These are phyloP conservation scores for Apiospora arundinis DNA, from an alignment of 2,329 filamentous ascomycete species.

Conservation along the genomic window DNA sequence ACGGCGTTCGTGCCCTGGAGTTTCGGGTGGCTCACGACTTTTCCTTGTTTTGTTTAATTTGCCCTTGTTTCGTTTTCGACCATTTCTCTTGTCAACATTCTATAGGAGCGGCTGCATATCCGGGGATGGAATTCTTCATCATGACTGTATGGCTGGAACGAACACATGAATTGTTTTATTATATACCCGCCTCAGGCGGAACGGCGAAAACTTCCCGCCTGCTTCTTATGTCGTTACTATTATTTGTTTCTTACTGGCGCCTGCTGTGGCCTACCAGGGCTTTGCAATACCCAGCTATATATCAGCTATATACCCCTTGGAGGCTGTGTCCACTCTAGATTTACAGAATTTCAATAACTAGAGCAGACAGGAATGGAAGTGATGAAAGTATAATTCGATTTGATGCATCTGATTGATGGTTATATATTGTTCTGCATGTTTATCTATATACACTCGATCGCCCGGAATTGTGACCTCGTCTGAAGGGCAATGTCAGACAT, in stretches of 20 bases:
- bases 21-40: neutral
- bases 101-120: neutral
- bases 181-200: neutral
- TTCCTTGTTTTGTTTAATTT: neutral
- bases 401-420: neutral
- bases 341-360: neutral
- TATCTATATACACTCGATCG: neutral
- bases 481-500: neutral
- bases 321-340: neutral
- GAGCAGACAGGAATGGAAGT: neutral
- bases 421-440: neutral
- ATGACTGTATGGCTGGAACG: conserved; percentile 15
- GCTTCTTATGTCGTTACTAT: neutral
- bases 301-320: neutral
- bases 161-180: neutral
- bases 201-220: neutral
- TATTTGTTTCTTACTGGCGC: neutral
- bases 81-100: neutral
- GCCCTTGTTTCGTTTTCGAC: neutral
- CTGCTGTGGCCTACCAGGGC: neutral
- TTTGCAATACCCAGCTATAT: neutral
- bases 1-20: neutral
- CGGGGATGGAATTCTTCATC: neutral
- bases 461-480: neutral
- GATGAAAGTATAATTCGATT: neutral